Base-by-base conservation (phyloP, 768 basidiomycete genomes). In the Podaxis sp. region DNA sequence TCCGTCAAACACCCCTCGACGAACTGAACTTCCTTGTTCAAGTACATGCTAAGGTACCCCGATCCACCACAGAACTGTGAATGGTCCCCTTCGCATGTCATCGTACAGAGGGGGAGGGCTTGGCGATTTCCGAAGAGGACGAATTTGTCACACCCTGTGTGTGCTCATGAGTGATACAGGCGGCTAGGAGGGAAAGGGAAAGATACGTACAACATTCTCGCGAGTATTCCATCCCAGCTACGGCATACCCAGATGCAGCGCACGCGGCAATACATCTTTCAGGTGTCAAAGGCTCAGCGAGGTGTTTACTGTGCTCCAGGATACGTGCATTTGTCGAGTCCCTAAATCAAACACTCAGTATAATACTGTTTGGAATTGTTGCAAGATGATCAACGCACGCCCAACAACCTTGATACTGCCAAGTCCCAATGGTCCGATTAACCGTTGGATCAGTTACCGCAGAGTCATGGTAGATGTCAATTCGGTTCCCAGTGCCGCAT, bases 381-480 rank as follows among this genome's bases (percentile, higher is more conserved):
- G n/a, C 15, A 43, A 43, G n/a, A 43, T 13, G 41, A 15, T 5
- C 17, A 5, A 43, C 41, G 13, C n/a, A 61, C 59, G 51, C 29
- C 12, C 12, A 84, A 66, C 84, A 85, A 24, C 84, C 84, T 1
- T 81, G 69, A 4, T 78, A 82, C 12, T 72, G 53, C 84, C 84
- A 85, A 2, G 70, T 71, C 2, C 81, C 82, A 25, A 81, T 77
- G 3, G 74, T 76, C 13, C 67, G 60, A 0, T 83, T 80, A 8
- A 72, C 64, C 1, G 73, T 37, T 4, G 82, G 78, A 40, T 78
- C 76, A 2, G 0, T 24, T 6, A 72, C 59, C 2, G 69, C 61
- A 29, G 81, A 79, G 57, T 76, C 79, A 74, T 74, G 79, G 67
- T 77, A 84, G 27, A 85, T 68, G 58, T 80, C 76, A 3, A 84